Evolutionary conservation across 306 rosid species (phyloP), one percentile per base, ranked within the genome.

Genomic region (Carpinus fangiana): DNA sequence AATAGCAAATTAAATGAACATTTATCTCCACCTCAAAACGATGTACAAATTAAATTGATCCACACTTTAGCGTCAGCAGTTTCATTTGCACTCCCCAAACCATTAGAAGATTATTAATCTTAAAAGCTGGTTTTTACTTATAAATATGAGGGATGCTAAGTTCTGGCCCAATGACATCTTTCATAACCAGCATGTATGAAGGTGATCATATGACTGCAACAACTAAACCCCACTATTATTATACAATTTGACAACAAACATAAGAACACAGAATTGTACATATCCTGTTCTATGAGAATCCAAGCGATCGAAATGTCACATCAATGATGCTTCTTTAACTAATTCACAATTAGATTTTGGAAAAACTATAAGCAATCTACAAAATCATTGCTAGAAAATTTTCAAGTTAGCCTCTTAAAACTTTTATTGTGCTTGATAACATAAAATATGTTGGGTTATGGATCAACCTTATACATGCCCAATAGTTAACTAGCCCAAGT

Each of bases 271-370:
- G 21, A 72, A 73, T 18, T 31, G 18, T 12, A 45, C 20, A 11
- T 28, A 54, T 31, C n/a, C 26, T 50, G 18, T 10, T 64, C 70
- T 6, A 20, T 7, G 28, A 84, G 73, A 72, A 77, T 65, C 70
- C 73, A 54, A 11, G 68, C 74, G 34, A n/a, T n/a, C n/a, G n/a
- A n/a, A n/a, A n/a, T 12, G 6, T 62, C 65, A 2, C 74, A 46
- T 62, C 56, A 76, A 28, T 38, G 36, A 41, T 20, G 13, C 52
- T 67, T 57, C 26, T 56, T 77, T 38, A 70, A 60, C 34, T 4
- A 28, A 59, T 73, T 74, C 59, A 78, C 74, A 71, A 48, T 7
- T 69, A n/a, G 70, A 36, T 34, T 65, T 65, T 36, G 20, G 46
- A 18, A 34, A 34, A 13, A 36, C 70, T 0, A 65, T 16, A 14